Evolutionary conservation across 139 green algal genomes (phyloP).

Genomic region (Yamagishiella unicocca): DNA sequence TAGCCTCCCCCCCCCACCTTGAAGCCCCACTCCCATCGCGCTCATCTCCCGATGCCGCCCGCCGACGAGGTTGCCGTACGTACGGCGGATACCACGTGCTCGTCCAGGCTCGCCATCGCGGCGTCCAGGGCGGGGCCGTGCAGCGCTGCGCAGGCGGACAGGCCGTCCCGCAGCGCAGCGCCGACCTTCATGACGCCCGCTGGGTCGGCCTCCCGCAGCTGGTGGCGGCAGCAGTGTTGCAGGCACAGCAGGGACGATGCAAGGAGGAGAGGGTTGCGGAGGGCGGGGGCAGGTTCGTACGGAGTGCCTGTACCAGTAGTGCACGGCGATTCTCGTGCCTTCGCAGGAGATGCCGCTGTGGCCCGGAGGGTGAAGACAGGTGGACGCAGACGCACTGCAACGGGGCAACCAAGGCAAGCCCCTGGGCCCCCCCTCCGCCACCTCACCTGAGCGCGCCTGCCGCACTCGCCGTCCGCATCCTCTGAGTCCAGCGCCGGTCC

Average conservation of each 20-base stretch:
- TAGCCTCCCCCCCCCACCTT: no score
- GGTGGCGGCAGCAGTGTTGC: no score
- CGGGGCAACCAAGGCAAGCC: no score
- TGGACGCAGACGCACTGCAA: no score
- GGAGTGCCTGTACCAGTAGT: no score
- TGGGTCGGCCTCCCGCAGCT: constrained; percentile 57
- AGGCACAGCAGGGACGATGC: no score
- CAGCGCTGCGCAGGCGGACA: constrained; percentile 42
- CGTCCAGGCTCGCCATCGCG: constrained; percentile 46
- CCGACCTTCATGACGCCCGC: constrained; percentile 38
- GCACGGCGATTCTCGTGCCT: no score
- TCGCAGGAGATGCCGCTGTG: no score
- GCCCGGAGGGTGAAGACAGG: no score
- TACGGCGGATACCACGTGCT: constrained; percentile 28
- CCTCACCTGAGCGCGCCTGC: constrained; percentile 25
- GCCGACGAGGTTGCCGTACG: neutral
- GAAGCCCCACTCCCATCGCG: neutral
- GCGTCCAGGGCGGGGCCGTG: constrained; percentile 43
- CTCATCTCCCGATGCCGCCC: neutral
- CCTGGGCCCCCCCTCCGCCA: no score
- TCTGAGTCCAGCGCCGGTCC: constrained; percentile 35
- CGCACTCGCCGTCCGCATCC: constrained; percentile 37
- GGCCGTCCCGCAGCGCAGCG: constrained; percentile 38
- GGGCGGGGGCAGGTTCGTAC: neutral
- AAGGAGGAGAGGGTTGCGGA: neutral